Percentiles rank a stretch among this genome's conserved stretches.
These are phyloP conservation scores for Casuarina cunninghamiana DNA, from an alignment of 306 rosid species.

Conservation along the genomic window DNA sequence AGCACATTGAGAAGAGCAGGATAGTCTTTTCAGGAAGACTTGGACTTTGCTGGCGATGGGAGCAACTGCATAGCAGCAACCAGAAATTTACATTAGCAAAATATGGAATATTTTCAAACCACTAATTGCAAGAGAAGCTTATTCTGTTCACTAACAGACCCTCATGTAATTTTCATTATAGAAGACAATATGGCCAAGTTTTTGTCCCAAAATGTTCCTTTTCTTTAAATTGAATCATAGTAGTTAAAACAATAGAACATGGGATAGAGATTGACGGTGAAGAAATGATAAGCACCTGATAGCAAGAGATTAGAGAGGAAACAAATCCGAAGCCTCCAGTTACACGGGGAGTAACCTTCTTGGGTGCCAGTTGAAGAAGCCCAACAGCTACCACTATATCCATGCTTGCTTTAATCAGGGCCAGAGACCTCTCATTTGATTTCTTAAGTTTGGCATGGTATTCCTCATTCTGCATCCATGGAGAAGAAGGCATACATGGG, in stretches of 20 bases:
- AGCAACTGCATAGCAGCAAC: constrained; percentile 66
- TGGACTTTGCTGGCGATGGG: constrained; percentile 72
- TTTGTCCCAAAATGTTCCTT: not conserved
- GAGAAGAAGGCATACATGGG: not conserved
- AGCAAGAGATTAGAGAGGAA: constrained; percentile 86
- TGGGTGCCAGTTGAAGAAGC: constrained; percentile 87
- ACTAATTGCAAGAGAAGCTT: constrained; percentile 15
- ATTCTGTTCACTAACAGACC: not conserved
- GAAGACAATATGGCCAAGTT: not conserved
- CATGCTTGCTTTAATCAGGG: constrained; percentile 76
- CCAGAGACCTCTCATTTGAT: constrained; percentile 82
- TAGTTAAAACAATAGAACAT: constrained; percentile 18
- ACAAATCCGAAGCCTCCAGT: constrained; percentile 91
- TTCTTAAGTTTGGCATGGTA: constrained; percentile 66
- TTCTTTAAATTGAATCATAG: too few relatives aligned
- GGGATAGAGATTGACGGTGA: not conserved
- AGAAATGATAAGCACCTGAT: constrained; percentile 61
- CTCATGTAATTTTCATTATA: not conserved
- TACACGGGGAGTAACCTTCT: constrained; percentile 84
- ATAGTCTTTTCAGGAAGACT: constrained; percentile 52
- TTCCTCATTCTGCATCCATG: constrained; percentile 62
- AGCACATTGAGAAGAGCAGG: constrained; percentile 16
- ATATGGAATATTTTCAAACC: constrained; percentile 1
- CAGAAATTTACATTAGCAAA: constrained; percentile 28
- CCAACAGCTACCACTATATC: constrained; percentile 89